These are phyloP conservation scores for Candida namnaoensis DNA, from an alignment of 805 yeast species.

Conservation along the genomic window DNA sequence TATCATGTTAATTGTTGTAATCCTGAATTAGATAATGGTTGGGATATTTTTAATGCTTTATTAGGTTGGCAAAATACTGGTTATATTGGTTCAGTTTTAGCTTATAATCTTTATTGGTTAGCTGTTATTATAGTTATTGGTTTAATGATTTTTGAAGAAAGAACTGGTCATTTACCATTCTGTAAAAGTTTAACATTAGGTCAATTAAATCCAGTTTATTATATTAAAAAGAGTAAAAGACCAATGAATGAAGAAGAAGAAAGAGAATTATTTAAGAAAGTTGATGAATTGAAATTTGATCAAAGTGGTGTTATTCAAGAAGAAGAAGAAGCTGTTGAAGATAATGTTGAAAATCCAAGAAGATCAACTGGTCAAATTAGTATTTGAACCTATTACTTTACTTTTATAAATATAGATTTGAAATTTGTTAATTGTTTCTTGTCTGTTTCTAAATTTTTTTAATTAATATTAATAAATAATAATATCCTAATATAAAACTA, in stretches of 20 bases:
- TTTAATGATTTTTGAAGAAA: constrained; percentile 78
- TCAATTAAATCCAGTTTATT: constrained; percentile 64
- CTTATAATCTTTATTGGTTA: constrained; percentile 89
- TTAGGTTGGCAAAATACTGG: constrained; percentile 98
- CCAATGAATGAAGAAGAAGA: constrained; percentile 46
- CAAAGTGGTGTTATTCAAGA: constrained; percentile 21
- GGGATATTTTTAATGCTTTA: constrained; percentile 94
- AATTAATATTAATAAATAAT: too few species aligned
- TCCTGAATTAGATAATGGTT: constrained; percentile 85
- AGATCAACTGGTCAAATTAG: background rate
- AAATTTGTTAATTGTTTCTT: too few species aligned
- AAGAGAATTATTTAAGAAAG: constrained; percentile 39
- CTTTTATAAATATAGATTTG: too few species aligned
- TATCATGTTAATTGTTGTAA: constrained; percentile 98
- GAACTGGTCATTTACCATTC: constrained; percentile 73
- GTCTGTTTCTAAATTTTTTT: too few species aligned
- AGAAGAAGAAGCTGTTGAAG: constrained; percentile 1
- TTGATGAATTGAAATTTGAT: constrained; percentile 27
- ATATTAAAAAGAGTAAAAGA: constrained; percentile 56
- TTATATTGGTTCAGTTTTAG: constrained; percentile 82
- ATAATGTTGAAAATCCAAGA: background rate
- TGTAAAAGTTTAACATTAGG: constrained; percentile 36
- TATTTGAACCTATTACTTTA: too few species aligned
- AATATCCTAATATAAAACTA: too few species aligned
- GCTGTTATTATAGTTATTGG: constrained; percentile 42